phyloP scores from a whole-genome alignment of 2,329 filamentous ascomycete species.

The Diaporthe humulicola region DNA sequence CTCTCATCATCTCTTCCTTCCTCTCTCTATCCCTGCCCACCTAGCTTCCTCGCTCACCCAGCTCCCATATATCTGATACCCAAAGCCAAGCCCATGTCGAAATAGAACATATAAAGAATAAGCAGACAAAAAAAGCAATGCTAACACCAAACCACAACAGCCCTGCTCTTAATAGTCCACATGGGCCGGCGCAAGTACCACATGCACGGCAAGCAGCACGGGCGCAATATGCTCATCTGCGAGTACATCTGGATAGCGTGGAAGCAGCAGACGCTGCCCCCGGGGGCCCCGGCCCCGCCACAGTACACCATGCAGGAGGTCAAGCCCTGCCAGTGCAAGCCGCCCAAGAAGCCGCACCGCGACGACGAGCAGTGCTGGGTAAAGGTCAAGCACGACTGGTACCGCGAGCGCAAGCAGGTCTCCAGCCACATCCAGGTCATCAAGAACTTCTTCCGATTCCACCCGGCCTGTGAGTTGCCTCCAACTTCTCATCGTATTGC shows the following conservation, averaged over 20 bases:
- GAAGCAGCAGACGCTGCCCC: constrained; percentile 56
- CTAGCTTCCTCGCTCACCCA: background rate
- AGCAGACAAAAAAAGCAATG: background rate
- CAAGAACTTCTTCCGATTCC: constrained; percentile 74
- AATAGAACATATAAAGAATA: background rate
- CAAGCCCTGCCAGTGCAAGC: constrained; percentile 44
- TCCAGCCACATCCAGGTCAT: constrained; percentile 80
- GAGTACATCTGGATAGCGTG: constrained; percentile 74
- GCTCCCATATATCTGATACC: background rate
- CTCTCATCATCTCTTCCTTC: background rate
- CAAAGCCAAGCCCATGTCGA: background rate
- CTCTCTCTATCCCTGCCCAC: background rate
- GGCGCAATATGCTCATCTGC: constrained; percentile 78
- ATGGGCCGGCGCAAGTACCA: constrained; percentile 77
- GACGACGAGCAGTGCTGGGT: constrained; percentile 50
- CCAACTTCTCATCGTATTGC: background rate
- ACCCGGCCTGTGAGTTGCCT: constrained; percentile 71
- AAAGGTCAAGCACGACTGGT: constrained; percentile 37
- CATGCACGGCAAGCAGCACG: constrained; percentile 73
- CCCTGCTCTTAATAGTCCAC: constrained; percentile 73
- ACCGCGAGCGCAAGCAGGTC: constrained; percentile 70
- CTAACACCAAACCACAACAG: constrained; percentile 51
- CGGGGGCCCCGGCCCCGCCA: constrained; percentile 52
- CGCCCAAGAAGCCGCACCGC: constrained; percentile 44
- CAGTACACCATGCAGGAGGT: constrained; percentile 60